phyloP scores from a whole-genome alignment of 805 yeast species.

The Cyberlindnera mrakii region DNA sequence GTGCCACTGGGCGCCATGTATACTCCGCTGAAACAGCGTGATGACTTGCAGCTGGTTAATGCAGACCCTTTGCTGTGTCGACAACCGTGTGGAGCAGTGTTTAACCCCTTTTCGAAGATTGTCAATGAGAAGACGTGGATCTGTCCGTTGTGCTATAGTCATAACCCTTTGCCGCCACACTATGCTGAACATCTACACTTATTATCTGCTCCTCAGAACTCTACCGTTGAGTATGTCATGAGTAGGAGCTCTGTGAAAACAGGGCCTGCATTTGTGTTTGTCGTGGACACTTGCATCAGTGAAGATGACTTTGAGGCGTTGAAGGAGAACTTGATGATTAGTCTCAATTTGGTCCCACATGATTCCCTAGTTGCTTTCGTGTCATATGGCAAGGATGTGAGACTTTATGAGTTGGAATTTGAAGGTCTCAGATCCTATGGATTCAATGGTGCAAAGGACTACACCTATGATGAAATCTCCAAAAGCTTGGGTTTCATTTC shows the following conservation, averaged over 20 bases:
- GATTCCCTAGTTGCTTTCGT: slow-evolving; percentile 52
- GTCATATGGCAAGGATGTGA: slow-evolving; percentile 55
- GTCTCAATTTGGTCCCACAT: slow-evolving; percentile 46
- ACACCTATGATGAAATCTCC: slow-evolving; percentile 41
- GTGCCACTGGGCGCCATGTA: slow-evolving; percentile 54
- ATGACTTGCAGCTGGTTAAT: slow-evolving; percentile 31
- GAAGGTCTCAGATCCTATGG: slow-evolving; percentile 31
- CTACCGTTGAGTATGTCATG: slow-evolving; percentile 47
- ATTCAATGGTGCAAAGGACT: slow-evolving; percentile 53
- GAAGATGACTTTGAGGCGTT: slow-evolving; percentile 45
- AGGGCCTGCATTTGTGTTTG: slow-evolving; percentile 41
- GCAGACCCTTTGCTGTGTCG: slow-evolving; percentile 43
- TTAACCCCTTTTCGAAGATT: slow-evolving; percentile 41
- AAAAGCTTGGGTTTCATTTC: slow-evolving; percentile 39
- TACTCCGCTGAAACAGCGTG: slow-evolving; percentile 50
- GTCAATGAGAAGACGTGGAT: slow-evolving; percentile 36
- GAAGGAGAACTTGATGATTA: slow-evolving; percentile 41
- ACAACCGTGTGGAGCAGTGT: slow-evolving; percentile 43
- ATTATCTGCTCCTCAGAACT: slow-evolving; percentile 12
- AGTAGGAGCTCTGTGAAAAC: slow-evolving; percentile 22
- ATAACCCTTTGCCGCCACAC: slow-evolving; percentile 39
- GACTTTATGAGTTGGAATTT: slow-evolving; percentile 44
- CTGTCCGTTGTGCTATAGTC: slow-evolving; percentile 49
- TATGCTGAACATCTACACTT: slow-evolving; percentile 14
- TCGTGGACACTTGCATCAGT: slow-evolving; percentile 52